Evolutionary conservation across 202 grass and related monocot genomes (phyloP).

Genomic region (Elaeis oleifera): DNA sequence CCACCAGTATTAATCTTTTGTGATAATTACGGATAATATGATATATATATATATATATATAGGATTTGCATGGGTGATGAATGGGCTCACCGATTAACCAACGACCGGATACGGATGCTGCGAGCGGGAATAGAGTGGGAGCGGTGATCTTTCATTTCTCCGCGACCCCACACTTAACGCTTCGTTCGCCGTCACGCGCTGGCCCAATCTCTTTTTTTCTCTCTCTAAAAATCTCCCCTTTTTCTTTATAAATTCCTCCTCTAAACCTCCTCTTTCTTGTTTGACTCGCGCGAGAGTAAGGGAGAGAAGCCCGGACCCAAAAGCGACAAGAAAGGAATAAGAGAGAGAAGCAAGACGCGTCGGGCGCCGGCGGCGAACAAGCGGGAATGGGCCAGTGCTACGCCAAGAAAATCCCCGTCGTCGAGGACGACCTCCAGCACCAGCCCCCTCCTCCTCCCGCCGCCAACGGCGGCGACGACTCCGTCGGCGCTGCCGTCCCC

Average conservation of each 20-base stretch:
- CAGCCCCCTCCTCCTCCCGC: not conserved
- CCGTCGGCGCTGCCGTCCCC: slow-evolving; percentile 8
- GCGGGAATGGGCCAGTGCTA: slow-evolving; percentile 83
- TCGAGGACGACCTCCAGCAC: slow-evolving; percentile 24
- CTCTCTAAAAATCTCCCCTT: not conserved
- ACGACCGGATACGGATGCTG: not conserved
- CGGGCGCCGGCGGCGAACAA: slow-evolving; percentile 25
- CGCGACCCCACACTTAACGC: not conserved
- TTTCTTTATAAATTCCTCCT: not conserved
- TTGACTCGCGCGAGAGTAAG: too few relatives aligned
- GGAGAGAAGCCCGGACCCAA: not conserved
- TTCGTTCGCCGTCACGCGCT: not conserved
- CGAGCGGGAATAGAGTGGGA: not conserved
- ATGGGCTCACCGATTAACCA: not conserved
- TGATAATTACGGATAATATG: too few relatives aligned
- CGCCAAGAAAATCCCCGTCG: slow-evolving; percentile 58
- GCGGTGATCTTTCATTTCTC: not conserved
- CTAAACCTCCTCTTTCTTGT: not conserved
- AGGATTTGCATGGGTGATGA: too few relatives aligned
- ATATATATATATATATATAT: too few relatives aligned
- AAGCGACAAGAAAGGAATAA: not conserved
- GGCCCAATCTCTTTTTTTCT: not conserved
- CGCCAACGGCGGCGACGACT: slow-evolving; percentile 31
- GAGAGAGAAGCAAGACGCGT: not conserved
- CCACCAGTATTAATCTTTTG: too few relatives aligned